Base-by-base conservation (phyloP, 768 basidiomycete genomes). In the Boletus sp. region DNA sequence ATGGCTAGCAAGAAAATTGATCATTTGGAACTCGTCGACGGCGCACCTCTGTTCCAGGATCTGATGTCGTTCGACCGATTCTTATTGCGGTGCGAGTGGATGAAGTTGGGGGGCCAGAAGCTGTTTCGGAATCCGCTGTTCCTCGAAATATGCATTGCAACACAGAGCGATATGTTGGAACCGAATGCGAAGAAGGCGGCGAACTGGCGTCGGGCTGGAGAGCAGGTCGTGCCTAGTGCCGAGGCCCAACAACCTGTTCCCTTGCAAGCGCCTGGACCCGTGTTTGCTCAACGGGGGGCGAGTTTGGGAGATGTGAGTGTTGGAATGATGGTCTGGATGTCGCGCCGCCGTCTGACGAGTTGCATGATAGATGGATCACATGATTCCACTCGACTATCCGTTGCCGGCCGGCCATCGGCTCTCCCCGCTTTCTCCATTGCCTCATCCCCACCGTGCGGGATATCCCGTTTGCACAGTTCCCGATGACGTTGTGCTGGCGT, bases 11-110 rank as follows among this genome's bases (percentile, higher is more conserved):
- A 23, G 32, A 34, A 33, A 15, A 17, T 17, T 10, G 45, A 32
- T 15, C 8, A 47, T 21, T 47, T 47, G 45, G 45, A 47, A 33
- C 32, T 21, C 32, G 45, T 33, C 45, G 45, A 30, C 51, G 60
- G 64, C 3, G 61, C 77, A 23, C 83, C 83, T 0, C 56, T 68
- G 5, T 75, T 76, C 51, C 57, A 55, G 0, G 57, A 70, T 10
- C 65, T 84, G 11, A 69, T 84, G 45, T 47, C 45, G 15, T 33
- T 33, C 23, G 45, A 47, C 30, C 19, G 32, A 47, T 47, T 47
- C 32, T 15, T 47, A 10, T 23, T 34, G 32, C 45, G 45, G 7
- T 47, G 45, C 45, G 10, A 21, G 21, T 21, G 19, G 30, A 21
- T 47, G 45, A 33, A 23, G 32, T 7, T 10, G 32, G 21, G 33